Evolutionary conservation across 116 monocot genomes (phyloP).

Genomic region (Cymodocea nodosa): DNA sequence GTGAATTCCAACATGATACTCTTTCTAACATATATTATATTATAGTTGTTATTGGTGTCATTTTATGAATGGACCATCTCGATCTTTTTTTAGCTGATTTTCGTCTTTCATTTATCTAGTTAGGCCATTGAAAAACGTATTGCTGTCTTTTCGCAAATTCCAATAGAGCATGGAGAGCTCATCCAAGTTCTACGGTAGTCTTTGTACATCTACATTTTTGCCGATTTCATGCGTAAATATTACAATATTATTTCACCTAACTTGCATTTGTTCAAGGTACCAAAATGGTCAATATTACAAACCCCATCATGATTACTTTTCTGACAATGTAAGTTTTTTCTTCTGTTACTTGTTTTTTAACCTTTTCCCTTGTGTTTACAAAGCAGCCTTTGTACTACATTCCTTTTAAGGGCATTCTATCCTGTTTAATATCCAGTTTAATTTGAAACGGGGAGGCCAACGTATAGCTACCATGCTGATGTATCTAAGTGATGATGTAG

Average conservation of each 20-base stretch:
- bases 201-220: background rate
- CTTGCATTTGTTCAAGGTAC: slow-evolving; percentile 27
- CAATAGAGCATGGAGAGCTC: slow-evolving; percentile 81
- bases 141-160: slow-evolving; percentile 73
- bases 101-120: slow-evolving; percentile 5
- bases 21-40: too few species aligned
- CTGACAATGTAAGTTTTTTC: slow-evolving; percentile 51
- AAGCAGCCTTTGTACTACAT: background rate
- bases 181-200: slow-evolving; percentile 75
- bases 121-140: slow-evolving; percentile 85
- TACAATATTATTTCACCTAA: background rate
- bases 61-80: too few species aligned
- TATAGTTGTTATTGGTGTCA: too few species aligned
- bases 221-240: background rate
- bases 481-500: slow-evolving; percentile 84
- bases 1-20: too few species aligned
- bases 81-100: background rate
- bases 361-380: background rate
- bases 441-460: slow-evolving; percentile 69
- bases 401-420: background rate
- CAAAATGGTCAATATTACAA: slow-evolving; percentile 58
- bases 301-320: slow-evolving; percentile 84
- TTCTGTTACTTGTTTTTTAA: background rate
- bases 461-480: slow-evolving; percentile 85
- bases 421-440: slow-evolving; percentile 35